Percentiles rank a stretch among this genome's conserved stretches.
Conservation (phyloP, 768 basidiomycete species). For the Nidula microcarpa region DNA sequence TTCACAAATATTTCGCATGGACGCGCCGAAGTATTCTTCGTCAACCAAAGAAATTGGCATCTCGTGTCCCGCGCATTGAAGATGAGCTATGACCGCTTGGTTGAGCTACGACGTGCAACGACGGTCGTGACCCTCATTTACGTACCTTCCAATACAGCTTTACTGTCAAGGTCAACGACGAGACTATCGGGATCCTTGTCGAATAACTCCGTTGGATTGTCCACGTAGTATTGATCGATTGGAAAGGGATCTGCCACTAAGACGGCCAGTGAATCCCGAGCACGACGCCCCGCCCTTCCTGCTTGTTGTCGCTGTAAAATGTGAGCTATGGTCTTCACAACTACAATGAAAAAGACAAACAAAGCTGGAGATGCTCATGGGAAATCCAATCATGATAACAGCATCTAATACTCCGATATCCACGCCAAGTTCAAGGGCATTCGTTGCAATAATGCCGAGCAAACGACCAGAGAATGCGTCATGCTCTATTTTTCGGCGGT, state of each 20-base stretch:
- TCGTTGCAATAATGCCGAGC: conserved; percentile 86
- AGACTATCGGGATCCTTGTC: conserved; percentile 59
- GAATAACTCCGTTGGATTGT: conserved; percentile 69
- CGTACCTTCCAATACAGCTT: conserved; percentile 66
- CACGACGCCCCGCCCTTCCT: conserved; percentile 80
- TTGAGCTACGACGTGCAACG: not conserved
- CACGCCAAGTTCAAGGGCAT: conserved; percentile 88
- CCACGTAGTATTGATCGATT: conserved; percentile 72
- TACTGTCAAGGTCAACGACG: conserved; percentile 68
- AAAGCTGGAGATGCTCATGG: conserved; percentile 74
- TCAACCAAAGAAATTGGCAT: conserved; percentile 76
- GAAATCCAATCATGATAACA: conserved; percentile 88
- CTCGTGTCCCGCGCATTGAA: conserved; percentile 86
- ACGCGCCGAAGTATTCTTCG: conserved; percentile 66
- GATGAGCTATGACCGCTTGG: conserved; percentile 46
- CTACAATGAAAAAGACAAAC: conserved; percentile 34
- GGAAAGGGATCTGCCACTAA: conserved; percentile 67
- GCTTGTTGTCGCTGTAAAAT: conserved; percentile 80
- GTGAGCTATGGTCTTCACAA: not conserved
- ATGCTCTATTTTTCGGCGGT: conserved; percentile 78
- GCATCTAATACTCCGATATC: conserved; percentile 88
- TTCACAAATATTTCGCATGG: conserved; percentile 57
- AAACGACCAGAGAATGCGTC: conserved; percentile 84
- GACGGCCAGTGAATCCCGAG: conserved; percentile 75
- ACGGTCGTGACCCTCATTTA: not conserved